These are phyloP conservation scores for Trichoderma lentiforme DNA, from an alignment of 2,329 filamentous ascomycete genomes.

Conservation along the genomic window DNA sequence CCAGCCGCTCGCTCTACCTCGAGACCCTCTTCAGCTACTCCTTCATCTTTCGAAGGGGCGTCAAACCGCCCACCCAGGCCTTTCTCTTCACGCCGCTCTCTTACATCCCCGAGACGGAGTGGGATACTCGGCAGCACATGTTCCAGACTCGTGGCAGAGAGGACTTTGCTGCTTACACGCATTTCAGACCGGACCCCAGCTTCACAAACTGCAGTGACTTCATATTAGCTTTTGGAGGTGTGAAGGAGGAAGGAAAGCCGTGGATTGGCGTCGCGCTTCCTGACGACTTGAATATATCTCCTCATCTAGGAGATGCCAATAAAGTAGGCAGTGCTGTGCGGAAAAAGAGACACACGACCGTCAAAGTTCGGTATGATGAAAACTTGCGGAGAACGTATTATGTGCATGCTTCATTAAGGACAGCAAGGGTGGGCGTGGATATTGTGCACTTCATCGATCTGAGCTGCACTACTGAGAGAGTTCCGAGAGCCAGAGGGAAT, in stretches of 20 bases:
- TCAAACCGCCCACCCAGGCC: not conserved
- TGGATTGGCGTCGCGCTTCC: not conserved
- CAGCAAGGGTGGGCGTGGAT: not conserved
- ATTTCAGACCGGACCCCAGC: not conserved
- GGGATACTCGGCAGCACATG: not conserved
- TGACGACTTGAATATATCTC: not conserved
- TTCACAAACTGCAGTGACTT: not conserved
- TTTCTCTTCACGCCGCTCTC: not conserved
- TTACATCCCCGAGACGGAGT: not conserved
- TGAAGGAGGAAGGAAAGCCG: not conserved
- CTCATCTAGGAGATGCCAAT: not conserved
- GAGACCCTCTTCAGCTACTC: not conserved
- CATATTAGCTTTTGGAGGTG: not conserved
- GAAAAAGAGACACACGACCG: not conserved
- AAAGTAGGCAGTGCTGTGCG: not conserved
- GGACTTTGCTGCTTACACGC: not conserved
- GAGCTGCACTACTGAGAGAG: not conserved
- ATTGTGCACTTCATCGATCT: slow-evolving; percentile 21
- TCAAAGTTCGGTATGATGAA: not conserved
- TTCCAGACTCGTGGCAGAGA: not conserved
- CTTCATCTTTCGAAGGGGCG: not conserved
- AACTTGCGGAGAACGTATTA: not conserved
- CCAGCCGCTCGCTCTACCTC: not conserved
- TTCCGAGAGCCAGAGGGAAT: not conserved
- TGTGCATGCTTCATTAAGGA: not conserved